These are phyloP conservation scores for Brachypodium distachyon DNA, from an alignment of 202 grass and related monocot species.

Conservation along the genomic window DNA sequence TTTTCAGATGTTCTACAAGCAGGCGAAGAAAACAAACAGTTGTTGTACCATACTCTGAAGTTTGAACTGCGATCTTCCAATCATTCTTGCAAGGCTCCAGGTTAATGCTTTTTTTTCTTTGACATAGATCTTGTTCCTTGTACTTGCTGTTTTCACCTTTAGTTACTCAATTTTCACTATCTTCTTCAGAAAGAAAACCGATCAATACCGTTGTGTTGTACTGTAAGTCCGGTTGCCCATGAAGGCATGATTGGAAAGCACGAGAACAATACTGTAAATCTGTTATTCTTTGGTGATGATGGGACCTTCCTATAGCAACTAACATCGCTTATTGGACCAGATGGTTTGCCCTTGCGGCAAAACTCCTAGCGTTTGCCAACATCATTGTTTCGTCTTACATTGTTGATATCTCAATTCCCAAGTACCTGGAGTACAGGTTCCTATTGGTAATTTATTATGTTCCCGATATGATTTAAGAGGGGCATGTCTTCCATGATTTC, in stretches of 20 bases:
- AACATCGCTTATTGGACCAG: conserved; percentile 20
- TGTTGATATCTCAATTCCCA: not conserved
- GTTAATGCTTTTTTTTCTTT: not conserved
- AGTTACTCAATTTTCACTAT: not conserved
- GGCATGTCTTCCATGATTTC: not conserved
- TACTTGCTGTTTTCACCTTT: too few species aligned
- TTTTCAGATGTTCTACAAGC: conserved; percentile 97
- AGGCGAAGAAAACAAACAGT: conserved; percentile 92
- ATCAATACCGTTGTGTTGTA: conserved; percentile 34
- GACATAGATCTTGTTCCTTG: not conserved
- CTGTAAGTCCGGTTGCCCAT: conserved; percentile 18
- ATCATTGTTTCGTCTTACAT: not conserved
- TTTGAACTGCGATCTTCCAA: not conserved
- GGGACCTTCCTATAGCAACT: not conserved
- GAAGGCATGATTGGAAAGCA: not conserved
- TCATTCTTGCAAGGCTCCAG: conserved; percentile 23
- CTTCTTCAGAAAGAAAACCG: conserved; percentile 46
- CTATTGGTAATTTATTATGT: not conserved
- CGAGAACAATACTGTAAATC: not conserved
- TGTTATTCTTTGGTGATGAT: conserved; percentile 15
- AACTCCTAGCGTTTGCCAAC: not conserved
- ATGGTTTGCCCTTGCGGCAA: not conserved
- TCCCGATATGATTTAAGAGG: not conserved
- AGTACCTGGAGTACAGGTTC: not conserved
- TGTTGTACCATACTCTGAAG: conserved; percentile 84